A percentile compares a stretch with the other conserved stretches of the same genome.
Conservation (phyloP, 2,329 filamentous ascomycete species). For the Apiospora kogelbergensis region DNA sequence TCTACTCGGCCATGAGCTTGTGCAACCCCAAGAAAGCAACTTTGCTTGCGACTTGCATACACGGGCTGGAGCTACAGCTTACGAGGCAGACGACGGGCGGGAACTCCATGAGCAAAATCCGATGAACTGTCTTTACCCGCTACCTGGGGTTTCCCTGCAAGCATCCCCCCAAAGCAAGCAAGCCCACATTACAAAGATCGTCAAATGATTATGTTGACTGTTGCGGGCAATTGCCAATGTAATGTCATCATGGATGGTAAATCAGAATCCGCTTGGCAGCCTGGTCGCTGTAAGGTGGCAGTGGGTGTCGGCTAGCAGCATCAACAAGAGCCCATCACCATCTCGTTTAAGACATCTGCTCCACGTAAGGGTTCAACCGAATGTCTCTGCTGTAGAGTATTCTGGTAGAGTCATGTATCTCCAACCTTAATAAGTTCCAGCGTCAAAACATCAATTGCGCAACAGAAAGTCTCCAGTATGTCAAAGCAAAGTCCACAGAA, state of each 20-base stretch:
- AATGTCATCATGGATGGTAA: neutral
- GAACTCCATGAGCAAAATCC: slow-evolving; percentile 1
- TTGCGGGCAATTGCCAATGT: neutral
- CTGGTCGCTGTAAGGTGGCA: neutral
- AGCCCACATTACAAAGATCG: neutral
- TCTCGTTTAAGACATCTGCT: neutral
- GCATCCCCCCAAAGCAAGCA: neutral
- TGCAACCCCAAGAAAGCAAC: neutral
- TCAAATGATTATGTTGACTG: neutral
- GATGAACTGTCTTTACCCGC: slow-evolving; percentile 2
- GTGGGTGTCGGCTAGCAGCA: neutral
- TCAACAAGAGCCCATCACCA: slow-evolving; percentile 5
- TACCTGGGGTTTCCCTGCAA: neutral
- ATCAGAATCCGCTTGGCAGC: neutral
- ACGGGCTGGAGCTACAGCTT: neutral
- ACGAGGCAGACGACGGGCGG: neutral
- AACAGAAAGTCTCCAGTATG: neutral
- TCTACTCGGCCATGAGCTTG: neutral
- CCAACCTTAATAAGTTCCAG: neutral
- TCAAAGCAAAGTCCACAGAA: neutral
- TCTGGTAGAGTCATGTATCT: neutral
- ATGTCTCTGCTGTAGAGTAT: neutral
- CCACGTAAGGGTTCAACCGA: neutral
- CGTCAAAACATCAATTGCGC: no score
- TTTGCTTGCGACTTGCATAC: slow-evolving; percentile 2